Conservation (phyloP, 2,329 filamentous ascomycete species). For the Fusarium robinianum region DNA sequence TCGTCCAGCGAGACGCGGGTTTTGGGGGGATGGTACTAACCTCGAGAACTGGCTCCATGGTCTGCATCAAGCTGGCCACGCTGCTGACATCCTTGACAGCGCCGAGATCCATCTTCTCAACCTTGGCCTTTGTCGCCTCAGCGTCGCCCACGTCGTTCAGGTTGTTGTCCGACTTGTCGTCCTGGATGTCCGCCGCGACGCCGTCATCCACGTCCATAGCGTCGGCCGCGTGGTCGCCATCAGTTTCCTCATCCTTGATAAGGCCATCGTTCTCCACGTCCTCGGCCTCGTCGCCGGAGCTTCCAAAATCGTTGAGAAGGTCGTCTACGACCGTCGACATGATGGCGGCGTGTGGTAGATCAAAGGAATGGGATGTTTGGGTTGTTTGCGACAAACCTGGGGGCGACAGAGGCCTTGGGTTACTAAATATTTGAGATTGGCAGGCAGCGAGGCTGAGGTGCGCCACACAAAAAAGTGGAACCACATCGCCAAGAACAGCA, state of each 20-base stretch:
- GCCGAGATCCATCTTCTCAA: constrained; percentile 81
- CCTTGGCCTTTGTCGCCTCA: constrained; percentile 73
- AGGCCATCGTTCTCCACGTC: constrained; percentile 59
- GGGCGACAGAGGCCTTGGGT: constrained; percentile 10
- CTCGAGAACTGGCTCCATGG: constrained; percentile 78
- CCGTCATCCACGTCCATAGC: constrained; percentile 52
- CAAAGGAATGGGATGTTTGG: constrained; percentile 6
- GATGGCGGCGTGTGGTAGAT: constrained; percentile 28
- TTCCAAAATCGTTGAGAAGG: constrained; percentile 73
- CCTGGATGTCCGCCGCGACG: constrained; percentile 55
- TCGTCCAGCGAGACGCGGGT: constrained; percentile 34
- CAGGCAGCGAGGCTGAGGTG: constrained; percentile 37
- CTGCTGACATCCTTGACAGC: constrained; percentile 77
- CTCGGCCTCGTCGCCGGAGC: constrained; percentile 74
- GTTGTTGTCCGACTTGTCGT: constrained; percentile 47
- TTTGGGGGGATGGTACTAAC: constrained; percentile 58
- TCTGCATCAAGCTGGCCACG: constrained; percentile 80
- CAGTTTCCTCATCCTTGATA: constrained; percentile 48
- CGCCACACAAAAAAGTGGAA: constrained; percentile 25
- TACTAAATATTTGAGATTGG: constrained; percentile 28
- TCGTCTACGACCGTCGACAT: constrained; percentile 96
- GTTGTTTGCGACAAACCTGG: constrained; percentile 22
- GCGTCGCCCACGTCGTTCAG: constrained; percentile 63
- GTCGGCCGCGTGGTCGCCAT: constrained; percentile 56
- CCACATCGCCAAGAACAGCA: constrained; percentile 13